Evolutionary conservation across 805 yeast genomes (phyloP), one percentile per base, ranked within the genome.

Genomic region (Candida michaelii): DNA sequence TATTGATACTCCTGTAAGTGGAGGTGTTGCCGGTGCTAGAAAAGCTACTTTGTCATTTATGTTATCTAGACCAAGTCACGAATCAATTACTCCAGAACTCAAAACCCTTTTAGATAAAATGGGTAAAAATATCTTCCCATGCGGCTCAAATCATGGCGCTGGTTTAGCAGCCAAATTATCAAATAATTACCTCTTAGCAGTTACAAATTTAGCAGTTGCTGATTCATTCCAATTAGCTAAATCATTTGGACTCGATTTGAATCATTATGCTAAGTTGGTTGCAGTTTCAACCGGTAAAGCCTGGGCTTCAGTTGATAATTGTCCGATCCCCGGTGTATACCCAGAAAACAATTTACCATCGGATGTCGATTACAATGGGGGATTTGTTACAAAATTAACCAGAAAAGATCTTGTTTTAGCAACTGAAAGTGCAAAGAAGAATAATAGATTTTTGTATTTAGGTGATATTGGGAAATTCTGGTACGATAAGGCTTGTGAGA

Each of bases 101-200:
- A 47, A 52, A 12, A 47, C 34, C 8, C 50, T 69, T 27, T 54
- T 69, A 44, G 54, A 52, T 34, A 60, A 58, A 39, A 77, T 76
- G 81, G 82, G 81, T 11, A 55, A 58, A 16, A 67, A 71, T 40
- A 61, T 76, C 31, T 72, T 76, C 51, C 69, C 76, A 9, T 74
- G 80, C 50, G 82, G 82, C 14, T 13, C 45, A 13, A 54, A 60
- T 24, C 77, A 74, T 44, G 80, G 80, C 13, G 50, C 74, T 2
- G 82, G 82, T 4, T 63, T 77, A 41, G 79, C 79, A 24, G 81
- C 81, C 13, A 76, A 76, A 50, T 63, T 76, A 47, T 69, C 79
- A 32, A 76, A 76, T 58, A 76, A 76, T 56, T 76, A 76, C 52
- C 62, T 77, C 37, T 62, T 76, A 46, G 82, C 81, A 1, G 63